Conservation (phyloP, 176 grass and related monocot genomes). For the Saccharum spontaneum region DNA sequence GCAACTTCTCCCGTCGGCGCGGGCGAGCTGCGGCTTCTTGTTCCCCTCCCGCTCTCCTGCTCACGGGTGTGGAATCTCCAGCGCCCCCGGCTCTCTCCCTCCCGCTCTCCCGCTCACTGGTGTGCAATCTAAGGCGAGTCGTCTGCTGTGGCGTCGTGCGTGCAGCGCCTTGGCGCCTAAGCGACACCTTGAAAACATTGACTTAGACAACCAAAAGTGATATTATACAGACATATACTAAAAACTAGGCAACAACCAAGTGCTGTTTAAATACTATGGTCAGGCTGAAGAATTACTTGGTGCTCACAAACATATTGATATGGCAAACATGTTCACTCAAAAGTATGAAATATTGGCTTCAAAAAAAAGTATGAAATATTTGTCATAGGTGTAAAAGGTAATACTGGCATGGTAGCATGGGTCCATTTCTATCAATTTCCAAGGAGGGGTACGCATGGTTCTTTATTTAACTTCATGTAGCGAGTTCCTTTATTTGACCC, state of each 20-base stretch:
- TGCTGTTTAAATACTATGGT: not conserved
- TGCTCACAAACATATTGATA: not conserved
- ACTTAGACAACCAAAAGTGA: not conserved
- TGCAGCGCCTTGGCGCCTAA: too few relatives aligned
- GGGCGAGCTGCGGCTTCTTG: too few relatives aligned
- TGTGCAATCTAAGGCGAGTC: too few relatives aligned
- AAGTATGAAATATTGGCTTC: too few relatives aligned
- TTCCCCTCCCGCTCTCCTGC: too few relatives aligned
- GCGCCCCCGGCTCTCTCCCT: too few relatives aligned
- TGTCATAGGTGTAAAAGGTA: not conserved
- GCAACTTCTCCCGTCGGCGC: too few relatives aligned
- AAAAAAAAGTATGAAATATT: not conserved
- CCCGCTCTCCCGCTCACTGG: too few relatives aligned
- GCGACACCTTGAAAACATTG: too few relatives aligned
- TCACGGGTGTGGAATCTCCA: too few relatives aligned
- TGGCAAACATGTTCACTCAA: constrained; percentile 14
- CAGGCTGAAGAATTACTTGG: not conserved
- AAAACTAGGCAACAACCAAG: not conserved
- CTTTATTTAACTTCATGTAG: not conserved
- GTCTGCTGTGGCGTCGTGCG: too few relatives aligned
- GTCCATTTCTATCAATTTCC: not conserved
- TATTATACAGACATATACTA: not conserved
- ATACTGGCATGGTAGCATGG: not conserved
- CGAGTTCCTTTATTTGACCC: not conserved
- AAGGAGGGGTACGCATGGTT: not conserved